Conservation (phyloP, 2,329 filamentous ascomycete species). For the Penicillium occitanis region DNA sequence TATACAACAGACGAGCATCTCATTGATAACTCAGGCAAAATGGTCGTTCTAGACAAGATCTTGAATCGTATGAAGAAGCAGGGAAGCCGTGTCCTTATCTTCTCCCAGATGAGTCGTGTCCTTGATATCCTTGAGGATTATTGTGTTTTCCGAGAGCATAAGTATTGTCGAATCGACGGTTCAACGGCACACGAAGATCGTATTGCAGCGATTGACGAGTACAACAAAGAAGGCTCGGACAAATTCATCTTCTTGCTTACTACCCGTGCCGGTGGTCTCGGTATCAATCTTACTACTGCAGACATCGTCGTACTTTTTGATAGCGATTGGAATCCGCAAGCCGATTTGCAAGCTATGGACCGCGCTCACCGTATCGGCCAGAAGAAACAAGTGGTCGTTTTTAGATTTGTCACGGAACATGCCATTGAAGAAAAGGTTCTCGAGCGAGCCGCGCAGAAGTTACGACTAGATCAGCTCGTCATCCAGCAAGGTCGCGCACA, state of each 20-base stretch:
- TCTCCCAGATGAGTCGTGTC: slow-evolving; percentile 98
- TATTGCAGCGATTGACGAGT: slow-evolving; percentile 95
- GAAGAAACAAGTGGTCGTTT: slow-evolving; percentile 96
- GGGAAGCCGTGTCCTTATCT: slow-evolving; percentile 94
- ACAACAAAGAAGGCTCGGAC: slow-evolving; percentile 93
- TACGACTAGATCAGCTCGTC: slow-evolving; percentile 92
- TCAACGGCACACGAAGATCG: slow-evolving; percentile 96
- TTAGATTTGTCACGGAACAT: slow-evolving; percentile 95
- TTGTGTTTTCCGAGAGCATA: slow-evolving; percentile 89
- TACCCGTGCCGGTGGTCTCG: slow-evolving; percentile 89
- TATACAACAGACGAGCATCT: slow-evolving; percentile 98
- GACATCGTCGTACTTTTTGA: slow-evolving; percentile 97
- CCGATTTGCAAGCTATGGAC: slow-evolving; percentile 98
- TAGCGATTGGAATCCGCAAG: slow-evolving; percentile 98
- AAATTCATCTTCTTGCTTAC: slow-evolving; percentile 96
- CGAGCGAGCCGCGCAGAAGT: slow-evolving; percentile 92
- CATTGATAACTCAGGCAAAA: slow-evolving; percentile 90
- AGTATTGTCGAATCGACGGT: slow-evolving; percentile 97
- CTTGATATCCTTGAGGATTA: slow-evolving; percentile 98
- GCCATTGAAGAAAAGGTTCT: slow-evolving; percentile 98
- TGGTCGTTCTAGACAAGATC: slow-evolving; percentile 93
- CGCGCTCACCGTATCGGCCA: slow-evolving; percentile 97
- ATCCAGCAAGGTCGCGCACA: slow-evolving; percentile 97
- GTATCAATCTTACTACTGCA: slow-evolving; percentile 92
- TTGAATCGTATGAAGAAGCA: slow-evolving; percentile 78